Base-by-base conservation (phyloP, 345 rosid species). In the Euphorbia pulcherrima region DNA sequence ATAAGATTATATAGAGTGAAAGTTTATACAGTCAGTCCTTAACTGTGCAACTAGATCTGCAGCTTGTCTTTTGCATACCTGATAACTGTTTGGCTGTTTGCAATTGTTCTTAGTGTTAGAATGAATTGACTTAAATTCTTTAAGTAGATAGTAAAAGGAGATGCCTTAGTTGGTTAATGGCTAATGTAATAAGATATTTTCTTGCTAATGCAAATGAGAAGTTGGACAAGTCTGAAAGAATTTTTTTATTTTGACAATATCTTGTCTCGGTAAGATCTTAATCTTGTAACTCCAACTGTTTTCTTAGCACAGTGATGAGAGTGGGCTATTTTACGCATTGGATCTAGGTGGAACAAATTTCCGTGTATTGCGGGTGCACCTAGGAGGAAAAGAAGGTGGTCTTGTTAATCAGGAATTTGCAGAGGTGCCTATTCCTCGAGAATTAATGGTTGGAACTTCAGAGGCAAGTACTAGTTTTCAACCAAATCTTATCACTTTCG, bases 321-420 rank as follows among this genome's bases (percentile, higher is more conserved):
- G 85, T 60, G 99, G 97, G 46, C 47, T 85, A 60, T 95, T 82
- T 69, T 95, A 95, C 73, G 99, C 97, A 16, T 76, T 95, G 86
- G 99, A 95, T 76, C 88, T 95, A 62, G 99, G 99, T 4, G 99
- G 99, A 48, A 95, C 99, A 47, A 95, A 95, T 72, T 95, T 95
- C 79, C 97, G 97, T 54, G 90, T 90, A 28, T 63, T 95, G 75
- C 88, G 99, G 62, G 90, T 95, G 67, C 89, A 88, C 66, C 69
- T 95, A 35, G 97, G 95, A 18, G 97, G 97, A 28, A 85, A 67
- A 69, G 82, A 78, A 37, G 84, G 85, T 30, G 72, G 74, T 48
- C 82, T 95, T 58, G 71, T 90, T 67, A 85, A 78, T 53, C 89
- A 85, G 81, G 97, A 95, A 71, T 84, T 74, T 29, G 79, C 76